A percentile compares a stretch with the other conserved stretches of the same genome.
Conservation (phyloP, 805 yeast species). For the Zygoascus tannicola region DNA sequence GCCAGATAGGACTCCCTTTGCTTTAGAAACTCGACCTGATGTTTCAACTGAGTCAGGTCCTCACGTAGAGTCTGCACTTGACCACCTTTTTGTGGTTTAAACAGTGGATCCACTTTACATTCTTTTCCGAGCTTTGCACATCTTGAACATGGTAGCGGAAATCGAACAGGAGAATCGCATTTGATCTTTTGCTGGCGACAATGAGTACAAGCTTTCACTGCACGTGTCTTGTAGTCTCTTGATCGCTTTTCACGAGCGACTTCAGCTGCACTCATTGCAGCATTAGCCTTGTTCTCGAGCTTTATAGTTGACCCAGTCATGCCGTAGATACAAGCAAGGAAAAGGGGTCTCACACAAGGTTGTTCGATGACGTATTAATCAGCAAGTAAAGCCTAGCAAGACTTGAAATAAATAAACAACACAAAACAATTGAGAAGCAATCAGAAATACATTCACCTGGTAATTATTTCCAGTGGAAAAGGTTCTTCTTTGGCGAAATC, state of each 20-base stretch:
- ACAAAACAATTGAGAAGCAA: too few species aligned
- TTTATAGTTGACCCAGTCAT: too few species aligned
- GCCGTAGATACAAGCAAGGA: too few species aligned
- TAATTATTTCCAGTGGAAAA: too few species aligned
- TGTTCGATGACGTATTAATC: too few species aligned
- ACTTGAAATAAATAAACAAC: too few species aligned
- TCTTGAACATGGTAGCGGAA: slow-evolving; percentile 72
- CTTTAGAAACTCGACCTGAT: slow-evolving; percentile 38
- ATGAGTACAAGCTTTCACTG: slow-evolving; percentile 88
- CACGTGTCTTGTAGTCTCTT: slow-evolving; percentile 45
- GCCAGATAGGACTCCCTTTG: slow-evolving; percentile 14
- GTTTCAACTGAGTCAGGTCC: slow-evolving; percentile 56
- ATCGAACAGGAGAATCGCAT: slow-evolving; percentile 80
- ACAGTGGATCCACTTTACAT: slow-evolving; percentile 87
- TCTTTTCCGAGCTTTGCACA: slow-evolving; percentile 70
- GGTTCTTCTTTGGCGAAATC: too few species aligned
- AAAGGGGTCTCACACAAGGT: too few species aligned
- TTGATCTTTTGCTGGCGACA: slow-evolving; percentile 91
- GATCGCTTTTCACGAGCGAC: not conserved
- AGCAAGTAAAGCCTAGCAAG: too few species aligned
- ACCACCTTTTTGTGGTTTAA: slow-evolving; percentile 84
- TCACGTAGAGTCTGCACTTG: slow-evolving; percentile 76
- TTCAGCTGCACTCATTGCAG: not conserved
- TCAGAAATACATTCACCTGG: too few species aligned
- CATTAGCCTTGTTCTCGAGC: too few species aligned